These are phyloP conservation scores for Xylariaceae sp. DNA, from an alignment of 2,329 filamentous ascomycete genomes.

Conservation along the genomic window DNA sequence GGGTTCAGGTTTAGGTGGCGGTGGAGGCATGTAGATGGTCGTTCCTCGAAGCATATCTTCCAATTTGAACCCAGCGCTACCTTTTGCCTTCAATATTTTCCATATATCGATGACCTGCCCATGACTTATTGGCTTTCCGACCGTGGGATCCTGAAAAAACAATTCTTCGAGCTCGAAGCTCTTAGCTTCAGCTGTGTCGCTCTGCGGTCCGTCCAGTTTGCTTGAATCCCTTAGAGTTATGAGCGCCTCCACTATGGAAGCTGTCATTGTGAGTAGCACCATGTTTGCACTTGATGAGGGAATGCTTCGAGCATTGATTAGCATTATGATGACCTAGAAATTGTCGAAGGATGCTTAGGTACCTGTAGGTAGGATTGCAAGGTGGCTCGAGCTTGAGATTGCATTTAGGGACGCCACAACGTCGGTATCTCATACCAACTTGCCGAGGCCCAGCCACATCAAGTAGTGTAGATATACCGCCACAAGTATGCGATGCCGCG, in stretches of 20 bases:
- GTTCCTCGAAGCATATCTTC: slow-evolving; percentile 76
- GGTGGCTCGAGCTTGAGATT: slow-evolving; percentile 21
- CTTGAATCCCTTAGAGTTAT: slow-evolving; percentile 40
- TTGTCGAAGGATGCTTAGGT: background rate
- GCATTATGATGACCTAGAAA: background rate
- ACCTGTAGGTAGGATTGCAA: background rate
- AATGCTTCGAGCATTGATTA: slow-evolving; percentile 4
- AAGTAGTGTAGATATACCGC: too few relatives aligned
- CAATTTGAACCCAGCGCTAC: slow-evolving; percentile 55
- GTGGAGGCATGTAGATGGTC: slow-evolving; percentile 77
- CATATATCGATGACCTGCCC: slow-evolving; percentile 70
- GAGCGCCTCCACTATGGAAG: slow-evolving; percentile 69
- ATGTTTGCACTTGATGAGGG: slow-evolving; percentile 50
- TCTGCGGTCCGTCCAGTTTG: slow-evolving; percentile 9
- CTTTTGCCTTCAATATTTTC: slow-evolving; percentile 51
- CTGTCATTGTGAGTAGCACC: slow-evolving; percentile 80
- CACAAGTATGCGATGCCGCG: background rate
- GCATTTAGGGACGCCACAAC: background rate
- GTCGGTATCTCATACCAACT: slow-evolving; percentile 7
- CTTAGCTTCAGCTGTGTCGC: slow-evolving; percentile 22
- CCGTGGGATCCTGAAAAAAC: slow-evolving; percentile 52
- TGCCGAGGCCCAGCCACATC: slow-evolving; percentile 24
- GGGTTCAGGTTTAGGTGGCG: slow-evolving; percentile 76
- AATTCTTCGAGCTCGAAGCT: slow-evolving; percentile 49
- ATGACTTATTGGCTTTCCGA: slow-evolving; percentile 75